Conservation (phyloP, 345 rosid species). For the Eucalyptus cladocalyx region DNA sequence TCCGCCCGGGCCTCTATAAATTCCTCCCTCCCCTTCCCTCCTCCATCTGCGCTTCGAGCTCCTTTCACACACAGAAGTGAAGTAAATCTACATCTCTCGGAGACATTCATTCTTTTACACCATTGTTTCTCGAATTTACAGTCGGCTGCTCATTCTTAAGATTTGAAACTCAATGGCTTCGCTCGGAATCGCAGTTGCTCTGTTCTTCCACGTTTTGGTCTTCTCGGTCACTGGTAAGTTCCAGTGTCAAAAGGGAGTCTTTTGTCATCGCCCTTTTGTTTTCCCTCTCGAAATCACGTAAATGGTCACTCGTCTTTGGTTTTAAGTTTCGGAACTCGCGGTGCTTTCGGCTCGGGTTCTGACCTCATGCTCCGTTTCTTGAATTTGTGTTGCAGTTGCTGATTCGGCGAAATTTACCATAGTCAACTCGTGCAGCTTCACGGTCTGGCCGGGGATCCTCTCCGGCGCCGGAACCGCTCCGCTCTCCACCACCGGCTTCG, state of each 20-base stretch:
- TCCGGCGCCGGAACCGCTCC: conserved; percentile 44
- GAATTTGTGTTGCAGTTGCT: not conserved
- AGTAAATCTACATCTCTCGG: not conserved
- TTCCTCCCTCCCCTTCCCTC: not conserved
- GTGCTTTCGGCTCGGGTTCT: not conserved
- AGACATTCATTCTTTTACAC: not conserved
- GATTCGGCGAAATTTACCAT: conserved; percentile 26
- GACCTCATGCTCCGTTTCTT: not conserved
- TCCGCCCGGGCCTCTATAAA: too few relatives aligned
- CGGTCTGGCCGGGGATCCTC: conserved; percentile 65
- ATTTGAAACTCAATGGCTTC: not conserved
- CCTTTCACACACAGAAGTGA: not conserved
- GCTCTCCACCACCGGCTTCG: conserved; percentile 47
- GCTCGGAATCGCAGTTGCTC: not conserved
- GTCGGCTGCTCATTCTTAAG: not conserved
- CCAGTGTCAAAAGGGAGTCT: not conserved
- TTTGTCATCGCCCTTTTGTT: not conserved
- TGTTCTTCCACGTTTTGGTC: not conserved
- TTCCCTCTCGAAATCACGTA: not conserved
- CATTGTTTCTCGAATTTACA: not conserved
- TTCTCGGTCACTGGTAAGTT: not conserved
- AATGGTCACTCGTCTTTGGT: not conserved
- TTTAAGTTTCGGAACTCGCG: not conserved
- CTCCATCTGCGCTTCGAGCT: not conserved
- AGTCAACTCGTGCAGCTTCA: conserved; percentile 40